phyloP scores from a whole-genome alignment of 768 basidiomycete species.

The Collybia mongolica region DNA sequence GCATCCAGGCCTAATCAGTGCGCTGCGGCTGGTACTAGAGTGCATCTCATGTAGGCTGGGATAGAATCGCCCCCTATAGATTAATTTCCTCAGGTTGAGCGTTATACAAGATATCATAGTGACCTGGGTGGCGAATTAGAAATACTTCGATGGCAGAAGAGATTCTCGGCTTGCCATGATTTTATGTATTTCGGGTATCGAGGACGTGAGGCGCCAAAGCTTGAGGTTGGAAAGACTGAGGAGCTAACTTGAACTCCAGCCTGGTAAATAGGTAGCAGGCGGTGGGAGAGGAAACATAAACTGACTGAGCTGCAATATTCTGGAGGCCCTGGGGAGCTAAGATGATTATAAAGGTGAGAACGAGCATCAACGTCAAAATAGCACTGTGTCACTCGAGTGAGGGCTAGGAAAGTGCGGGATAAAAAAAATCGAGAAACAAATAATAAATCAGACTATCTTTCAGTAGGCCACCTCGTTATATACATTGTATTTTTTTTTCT shows the following conservation, averaged over 20 bases:
- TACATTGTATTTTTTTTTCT: conserved; percentile 30
- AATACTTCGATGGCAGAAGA: conserved; percentile 2
- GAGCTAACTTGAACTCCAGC: too few species aligned
- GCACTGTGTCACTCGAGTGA: conserved; percentile 23
- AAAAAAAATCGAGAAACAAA: conserved; percentile 22
- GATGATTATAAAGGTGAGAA: conserved; percentile 47
- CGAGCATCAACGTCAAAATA: conserved; percentile 45
- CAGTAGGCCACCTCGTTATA: conserved; percentile 37
- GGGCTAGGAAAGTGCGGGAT: too few species aligned
- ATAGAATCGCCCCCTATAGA: conserved; percentile 12
- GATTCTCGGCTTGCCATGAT: too few species aligned
- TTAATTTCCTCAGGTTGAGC: conserved; percentile 51
- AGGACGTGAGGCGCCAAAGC: too few species aligned
- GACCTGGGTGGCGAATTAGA: conserved; percentile 29
- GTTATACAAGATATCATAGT: conserved; percentile 73
- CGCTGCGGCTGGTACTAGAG: too few species aligned
- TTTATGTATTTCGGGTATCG: too few species aligned
- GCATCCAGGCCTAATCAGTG: too few species aligned
- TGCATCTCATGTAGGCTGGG: too few species aligned
- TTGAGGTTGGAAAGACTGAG: too few species aligned
- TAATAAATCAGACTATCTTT: conserved; percentile 49
- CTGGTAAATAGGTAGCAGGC: conserved; percentile 14
- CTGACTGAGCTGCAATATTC: conserved; percentile 48
- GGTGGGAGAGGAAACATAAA: not conserved
- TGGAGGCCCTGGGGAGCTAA: conserved; percentile 41